These are phyloP conservation scores for Knufia petricola DNA, from an alignment of 2,329 filamentous ascomycete species.

Conservation along the genomic window DNA sequence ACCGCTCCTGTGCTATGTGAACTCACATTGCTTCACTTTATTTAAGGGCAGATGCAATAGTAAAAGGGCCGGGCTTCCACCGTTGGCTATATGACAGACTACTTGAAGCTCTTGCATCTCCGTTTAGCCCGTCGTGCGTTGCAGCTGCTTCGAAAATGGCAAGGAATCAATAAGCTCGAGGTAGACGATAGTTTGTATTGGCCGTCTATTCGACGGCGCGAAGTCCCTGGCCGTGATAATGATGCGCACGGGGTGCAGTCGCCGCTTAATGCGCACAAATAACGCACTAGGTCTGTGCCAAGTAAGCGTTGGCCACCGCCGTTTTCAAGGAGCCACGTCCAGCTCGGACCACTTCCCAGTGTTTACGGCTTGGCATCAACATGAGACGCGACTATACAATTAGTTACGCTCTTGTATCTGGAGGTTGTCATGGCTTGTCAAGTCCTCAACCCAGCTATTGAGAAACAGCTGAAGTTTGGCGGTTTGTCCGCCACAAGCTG, in stretches of 20 bases:
- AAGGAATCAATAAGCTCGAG: constrained; percentile 7
- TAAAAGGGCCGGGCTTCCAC: constrained; percentile 3
- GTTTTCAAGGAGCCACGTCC: too few relatives aligned
- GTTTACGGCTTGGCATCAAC: constrained; percentile 5
- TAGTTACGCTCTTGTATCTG: constrained; percentile 6
- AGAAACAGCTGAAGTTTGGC: not conserved
- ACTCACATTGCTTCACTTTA: constrained; percentile 2
- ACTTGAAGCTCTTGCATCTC: constrained; percentile 6
- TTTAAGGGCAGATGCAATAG: not conserved
- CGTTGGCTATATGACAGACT: constrained; percentile 5
- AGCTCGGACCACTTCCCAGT: constrained; percentile 4
- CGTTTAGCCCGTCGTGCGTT: constrained; percentile 4
- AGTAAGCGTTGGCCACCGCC: too few relatives aligned
- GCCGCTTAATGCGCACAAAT: constrained; percentile 7
- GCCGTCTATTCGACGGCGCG: constrained; percentile 3
- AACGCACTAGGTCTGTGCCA: not conserved
- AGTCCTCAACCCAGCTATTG: constrained; percentile 4
- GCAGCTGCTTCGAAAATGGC: constrained; percentile 5
- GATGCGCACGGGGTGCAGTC: constrained; percentile 2
- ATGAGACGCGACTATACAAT: too few relatives aligned
- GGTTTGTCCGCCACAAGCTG: constrained; percentile 1
- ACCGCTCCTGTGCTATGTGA: constrained; percentile 4
- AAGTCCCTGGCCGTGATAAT: constrained; percentile 1
- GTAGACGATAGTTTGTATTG: constrained; percentile 7
- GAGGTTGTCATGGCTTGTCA: constrained; percentile 1